Percentiles rank a stretch among this genome's conserved stretches.
Evolutionary conservation across 495 filamentous ascomycete genomes (phyloP).

Genomic region (Tuber melanosporum): DNA sequence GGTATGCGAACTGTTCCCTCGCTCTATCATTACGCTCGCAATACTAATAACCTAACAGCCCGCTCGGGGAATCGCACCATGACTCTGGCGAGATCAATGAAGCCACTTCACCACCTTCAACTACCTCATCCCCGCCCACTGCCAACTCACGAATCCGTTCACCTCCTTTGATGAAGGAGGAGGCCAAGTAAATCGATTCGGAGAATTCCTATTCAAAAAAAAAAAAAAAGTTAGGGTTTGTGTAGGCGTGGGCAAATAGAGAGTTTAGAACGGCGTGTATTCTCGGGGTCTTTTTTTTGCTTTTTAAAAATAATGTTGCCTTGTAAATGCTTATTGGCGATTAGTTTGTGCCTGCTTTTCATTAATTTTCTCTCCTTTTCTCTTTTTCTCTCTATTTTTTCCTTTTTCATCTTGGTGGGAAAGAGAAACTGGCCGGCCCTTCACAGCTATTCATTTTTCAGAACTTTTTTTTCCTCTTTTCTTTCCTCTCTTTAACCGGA

Average conservation of each 20-base stretch:
- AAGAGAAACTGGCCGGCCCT: slow-evolving; percentile 3
- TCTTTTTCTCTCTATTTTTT: slow-evolving; percentile 8
- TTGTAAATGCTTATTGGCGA: slow-evolving; percentile 33
- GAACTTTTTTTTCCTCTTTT: slow-evolving; percentile 15
- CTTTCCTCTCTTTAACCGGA: not conserved
- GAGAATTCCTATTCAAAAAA: slow-evolving; percentile 10
- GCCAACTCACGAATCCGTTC: slow-evolving; percentile 50
- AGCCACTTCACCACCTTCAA: slow-evolving; percentile 52
- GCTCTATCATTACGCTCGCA: slow-evolving; percentile 14
- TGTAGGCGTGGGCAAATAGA: slow-evolving; percentile 36
- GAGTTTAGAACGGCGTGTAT: slow-evolving; percentile 40
- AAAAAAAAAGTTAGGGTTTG: slow-evolving; percentile 27
- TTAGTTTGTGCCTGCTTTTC: slow-evolving; percentile 27
- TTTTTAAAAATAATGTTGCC: slow-evolving; percentile 32
- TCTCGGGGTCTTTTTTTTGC: slow-evolving; percentile 15
- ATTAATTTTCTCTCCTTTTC: slow-evolving; percentile 21
- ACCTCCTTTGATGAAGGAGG: slow-evolving; percentile 25
- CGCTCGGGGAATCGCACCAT: slow-evolving; percentile 42
- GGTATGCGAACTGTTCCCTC: slow-evolving; percentile 53
- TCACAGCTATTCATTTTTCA: slow-evolving; percentile 29
- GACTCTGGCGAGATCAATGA: slow-evolving; percentile 50
- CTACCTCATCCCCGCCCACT: slow-evolving; percentile 53
- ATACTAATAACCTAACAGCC: slow-evolving; percentile 25
- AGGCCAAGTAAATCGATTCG: slow-evolving; percentile 24
- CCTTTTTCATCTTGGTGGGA: slow-evolving; percentile 24